Conservation (phyloP, 176 grass and related monocot genomes). For the Thalia dealbata region DNA sequence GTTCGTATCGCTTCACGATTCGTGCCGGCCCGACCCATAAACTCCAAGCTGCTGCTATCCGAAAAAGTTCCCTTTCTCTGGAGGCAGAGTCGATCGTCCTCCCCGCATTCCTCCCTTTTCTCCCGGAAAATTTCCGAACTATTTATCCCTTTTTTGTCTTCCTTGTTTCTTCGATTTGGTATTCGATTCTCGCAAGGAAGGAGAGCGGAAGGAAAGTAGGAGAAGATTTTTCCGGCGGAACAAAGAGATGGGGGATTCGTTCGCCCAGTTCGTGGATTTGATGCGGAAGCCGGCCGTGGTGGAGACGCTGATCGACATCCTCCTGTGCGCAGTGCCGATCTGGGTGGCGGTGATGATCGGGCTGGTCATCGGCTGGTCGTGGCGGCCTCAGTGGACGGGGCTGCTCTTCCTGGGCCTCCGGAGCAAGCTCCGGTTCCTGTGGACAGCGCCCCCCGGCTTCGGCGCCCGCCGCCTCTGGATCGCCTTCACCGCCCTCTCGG, state of each 20-base stretch:
- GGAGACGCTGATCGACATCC: constrained; percentile 73
- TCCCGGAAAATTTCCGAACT: background rate
- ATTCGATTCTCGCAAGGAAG: background rate
- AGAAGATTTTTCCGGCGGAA: background rate
- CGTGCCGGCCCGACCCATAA: background rate
- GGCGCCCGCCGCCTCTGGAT: constrained; percentile 83
- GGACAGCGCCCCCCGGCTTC: constrained; percentile 60
- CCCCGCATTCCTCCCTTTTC: background rate
- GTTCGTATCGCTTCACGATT: background rate
- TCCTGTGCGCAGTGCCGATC: constrained; percentile 96
- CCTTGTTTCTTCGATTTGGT: background rate
- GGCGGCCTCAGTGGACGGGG: constrained; percentile 89
- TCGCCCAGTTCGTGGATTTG: constrained; percentile 47
- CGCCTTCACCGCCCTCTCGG: constrained; percentile 91
- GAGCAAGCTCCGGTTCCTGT: constrained; percentile 56
- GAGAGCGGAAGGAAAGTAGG: background rate
- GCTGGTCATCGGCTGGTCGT: constrained; percentile 72
- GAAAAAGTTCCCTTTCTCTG: background rate
- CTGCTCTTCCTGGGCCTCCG: constrained; percentile 74
- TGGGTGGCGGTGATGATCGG: constrained; percentile 98
- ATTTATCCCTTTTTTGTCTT: background rate
- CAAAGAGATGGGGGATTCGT: constrained; percentile 59
- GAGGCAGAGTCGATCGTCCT: background rate
- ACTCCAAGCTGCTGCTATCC: background rate
- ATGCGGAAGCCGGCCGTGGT: constrained; percentile 58